Conservation (phyloP, 441 rosid genomes). For the Breynia disticha region DNA sequence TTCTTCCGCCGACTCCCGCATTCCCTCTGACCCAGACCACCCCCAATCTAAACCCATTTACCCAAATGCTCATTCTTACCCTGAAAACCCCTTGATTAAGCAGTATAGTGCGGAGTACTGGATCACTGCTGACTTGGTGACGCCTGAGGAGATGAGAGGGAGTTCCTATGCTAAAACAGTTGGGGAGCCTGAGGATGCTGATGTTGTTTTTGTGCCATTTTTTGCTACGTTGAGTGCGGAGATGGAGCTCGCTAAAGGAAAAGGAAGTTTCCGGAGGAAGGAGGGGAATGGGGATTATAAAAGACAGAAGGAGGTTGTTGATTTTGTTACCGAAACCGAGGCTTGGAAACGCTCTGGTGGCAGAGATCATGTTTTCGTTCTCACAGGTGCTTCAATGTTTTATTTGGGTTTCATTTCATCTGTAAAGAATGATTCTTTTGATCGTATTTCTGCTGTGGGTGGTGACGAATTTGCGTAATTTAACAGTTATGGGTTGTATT, state of each 20-base stretch:
- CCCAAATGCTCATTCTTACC: conserved; percentile 38
- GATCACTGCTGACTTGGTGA: conserved; percentile 70
- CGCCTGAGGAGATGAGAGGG: conserved; percentile 30
- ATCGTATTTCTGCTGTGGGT: no score
- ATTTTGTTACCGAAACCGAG: conserved; percentile 42
- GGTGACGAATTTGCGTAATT: no score
- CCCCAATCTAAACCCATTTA: not conserved
- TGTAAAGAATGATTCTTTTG: no score
- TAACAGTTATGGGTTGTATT: no score
- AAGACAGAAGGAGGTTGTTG: conserved; percentile 61
- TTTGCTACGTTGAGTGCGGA: conserved; percentile 80
- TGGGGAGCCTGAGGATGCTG: conserved; percentile 39
- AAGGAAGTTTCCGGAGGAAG: conserved; percentile 56
- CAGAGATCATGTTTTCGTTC: conserved; percentile 81
- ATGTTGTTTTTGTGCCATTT: conserved; percentile 78
- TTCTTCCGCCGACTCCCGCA: conserved; percentile 43
- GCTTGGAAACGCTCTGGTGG: conserved; percentile 81
- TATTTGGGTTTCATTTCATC: not conserved
- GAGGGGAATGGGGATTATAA: conserved; percentile 58
- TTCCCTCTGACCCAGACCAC: conserved; percentile 63
- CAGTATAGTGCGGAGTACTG: conserved; percentile 96
- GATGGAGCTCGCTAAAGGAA: conserved; percentile 67
- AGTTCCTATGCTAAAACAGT: conserved; percentile 62
- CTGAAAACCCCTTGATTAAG: conserved; percentile 73
- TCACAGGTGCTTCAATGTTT: conserved; percentile 37